Percentiles rank a stretch among this genome's conserved stretches.
phyloP scores from a whole-genome alignment of 768 basidiomycete genomes.

The Leccinum uliginosum region DNA sequence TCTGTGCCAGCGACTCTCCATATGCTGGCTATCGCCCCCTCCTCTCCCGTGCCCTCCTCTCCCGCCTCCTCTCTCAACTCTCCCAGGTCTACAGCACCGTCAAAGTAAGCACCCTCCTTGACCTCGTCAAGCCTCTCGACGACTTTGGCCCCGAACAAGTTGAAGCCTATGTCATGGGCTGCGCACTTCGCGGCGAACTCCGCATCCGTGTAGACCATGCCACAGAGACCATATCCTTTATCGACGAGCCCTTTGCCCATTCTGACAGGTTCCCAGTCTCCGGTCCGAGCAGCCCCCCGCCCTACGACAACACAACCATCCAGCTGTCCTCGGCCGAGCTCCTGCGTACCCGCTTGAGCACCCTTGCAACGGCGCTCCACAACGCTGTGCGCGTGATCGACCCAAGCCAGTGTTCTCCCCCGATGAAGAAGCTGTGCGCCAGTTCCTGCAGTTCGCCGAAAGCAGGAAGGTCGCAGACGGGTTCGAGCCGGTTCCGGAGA shows the following conservation, averaged over 20 bases:
- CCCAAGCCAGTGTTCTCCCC: slow-evolving; percentile 37
- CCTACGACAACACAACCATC: slow-evolving; percentile 42
- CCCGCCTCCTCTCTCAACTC: slow-evolving; percentile 85
- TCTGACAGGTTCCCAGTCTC: slow-evolving; percentile 31
- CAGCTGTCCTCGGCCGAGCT: slow-evolving; percentile 74
- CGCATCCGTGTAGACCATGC: slow-evolving; percentile 86
- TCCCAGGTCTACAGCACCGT: slow-evolving; percentile 83
- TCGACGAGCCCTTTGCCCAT: slow-evolving; percentile 67
- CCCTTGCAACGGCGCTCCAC: slow-evolving; percentile 71
- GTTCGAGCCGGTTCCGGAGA: no score
- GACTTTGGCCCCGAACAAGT: slow-evolving; percentile 59
- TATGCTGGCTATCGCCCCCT: slow-evolving; percentile 84
- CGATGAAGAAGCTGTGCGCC: slow-evolving; percentile 49
- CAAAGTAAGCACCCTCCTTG: slow-evolving; percentile 56
- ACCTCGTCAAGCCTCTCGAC: slow-evolving; percentile 73
- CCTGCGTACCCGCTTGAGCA: slow-evolving; percentile 62
- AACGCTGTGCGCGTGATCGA: slow-evolving; percentile 57
- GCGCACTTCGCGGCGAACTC: slow-evolving; percentile 83
- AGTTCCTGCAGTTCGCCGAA: no score
- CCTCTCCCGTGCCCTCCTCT: slow-evolving; percentile 86
- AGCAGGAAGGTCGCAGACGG: no score
- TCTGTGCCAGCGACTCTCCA: slow-evolving; percentile 34
- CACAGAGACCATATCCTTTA: slow-evolving; percentile 75
- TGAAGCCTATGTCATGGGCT: slow-evolving; percentile 92
- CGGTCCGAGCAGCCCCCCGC: slow-evolving; percentile 5